phyloP scores from a whole-genome alignment of 139 green algal species.

The Chlamydomonas incerta region DNA sequence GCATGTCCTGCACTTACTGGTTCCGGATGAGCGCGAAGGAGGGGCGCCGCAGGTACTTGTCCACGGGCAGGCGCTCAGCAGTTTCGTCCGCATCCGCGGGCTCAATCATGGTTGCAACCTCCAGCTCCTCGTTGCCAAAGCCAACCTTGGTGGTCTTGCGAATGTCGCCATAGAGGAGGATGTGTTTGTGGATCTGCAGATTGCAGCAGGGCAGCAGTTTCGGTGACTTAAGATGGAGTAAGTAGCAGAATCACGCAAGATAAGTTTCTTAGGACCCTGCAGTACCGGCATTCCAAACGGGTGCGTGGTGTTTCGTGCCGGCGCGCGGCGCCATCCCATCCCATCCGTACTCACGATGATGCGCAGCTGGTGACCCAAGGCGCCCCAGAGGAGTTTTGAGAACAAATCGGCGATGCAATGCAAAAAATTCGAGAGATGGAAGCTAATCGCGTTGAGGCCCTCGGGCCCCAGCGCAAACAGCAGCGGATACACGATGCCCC shows the following conservation, averaged over 20 bases:
- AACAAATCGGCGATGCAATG: slow-evolving; percentile 61
- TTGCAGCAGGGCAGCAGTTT: too few species aligned
- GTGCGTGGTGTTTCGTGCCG: too few species aligned
- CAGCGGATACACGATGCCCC: slow-evolving; percentile 60
- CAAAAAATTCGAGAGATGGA: slow-evolving; percentile 31
- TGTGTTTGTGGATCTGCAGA: slow-evolving; percentile 55
- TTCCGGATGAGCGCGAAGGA: neutral
- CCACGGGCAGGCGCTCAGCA: neutral
- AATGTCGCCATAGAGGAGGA: slow-evolving; percentile 63
- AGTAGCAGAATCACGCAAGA: too few species aligned
- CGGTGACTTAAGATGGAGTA: too few species aligned
- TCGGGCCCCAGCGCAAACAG: slow-evolving; percentile 66
- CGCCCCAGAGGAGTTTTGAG: slow-evolving; percentile 67
- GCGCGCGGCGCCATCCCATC: too few species aligned
- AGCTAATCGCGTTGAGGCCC: slow-evolving; percentile 52
- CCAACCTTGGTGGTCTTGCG: slow-evolving; percentile 55
- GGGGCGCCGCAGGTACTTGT: neutral
- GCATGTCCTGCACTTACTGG: neutral
- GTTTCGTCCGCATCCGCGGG: neutral
- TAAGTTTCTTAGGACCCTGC: too few species aligned
- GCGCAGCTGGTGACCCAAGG: slow-evolving; percentile 57
- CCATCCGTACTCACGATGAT: slow-evolving; percentile 54
- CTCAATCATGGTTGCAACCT: neutral
- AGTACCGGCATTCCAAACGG: too few species aligned
- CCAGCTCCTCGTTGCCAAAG: slow-evolving; percentile 39